These are phyloP conservation scores for Megacollybia marginata DNA, from an alignment of 768 basidiomycete species.

Conservation along the genomic window DNA sequence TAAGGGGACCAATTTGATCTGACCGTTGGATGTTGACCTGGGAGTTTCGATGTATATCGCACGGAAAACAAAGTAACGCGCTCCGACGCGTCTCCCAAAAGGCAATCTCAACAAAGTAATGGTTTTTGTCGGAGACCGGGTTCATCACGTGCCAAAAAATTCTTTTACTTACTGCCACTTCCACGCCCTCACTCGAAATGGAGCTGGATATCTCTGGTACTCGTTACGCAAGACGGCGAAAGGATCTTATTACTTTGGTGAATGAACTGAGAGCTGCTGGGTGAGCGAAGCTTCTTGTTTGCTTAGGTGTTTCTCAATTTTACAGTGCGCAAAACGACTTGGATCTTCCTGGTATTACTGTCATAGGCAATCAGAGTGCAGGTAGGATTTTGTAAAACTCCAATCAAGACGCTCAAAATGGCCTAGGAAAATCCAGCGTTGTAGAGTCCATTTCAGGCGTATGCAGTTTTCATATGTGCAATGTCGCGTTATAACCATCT, in stretches of 20 bases:
- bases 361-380: constrained; percentile 47
- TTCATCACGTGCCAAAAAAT: no score
- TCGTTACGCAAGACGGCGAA: neutral
- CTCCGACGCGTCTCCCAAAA: no score
- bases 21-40: no score
- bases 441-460: constrained; percentile 46
- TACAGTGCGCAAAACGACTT: constrained; percentile 34
- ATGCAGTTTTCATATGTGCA: constrained; percentile 6
- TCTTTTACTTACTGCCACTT: no score
- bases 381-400: constrained; percentile 17
- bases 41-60: no score
- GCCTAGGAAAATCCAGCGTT: constrained; percentile 31
- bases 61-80: no score
- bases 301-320: neutral
- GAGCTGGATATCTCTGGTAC: neutral
- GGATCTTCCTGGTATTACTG: constrained; percentile 42
- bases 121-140: no score
- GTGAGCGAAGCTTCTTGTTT: neutral
- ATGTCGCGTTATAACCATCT: neutral
- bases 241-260: neutral
- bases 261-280: neutral
- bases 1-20: no score
- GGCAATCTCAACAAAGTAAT: no score
- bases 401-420: neutral
- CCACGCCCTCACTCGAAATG: no score